phyloP scores from a whole-genome alignment of 192 early-diverging fungal species.

The Umbelopsis sp. region DNA sequence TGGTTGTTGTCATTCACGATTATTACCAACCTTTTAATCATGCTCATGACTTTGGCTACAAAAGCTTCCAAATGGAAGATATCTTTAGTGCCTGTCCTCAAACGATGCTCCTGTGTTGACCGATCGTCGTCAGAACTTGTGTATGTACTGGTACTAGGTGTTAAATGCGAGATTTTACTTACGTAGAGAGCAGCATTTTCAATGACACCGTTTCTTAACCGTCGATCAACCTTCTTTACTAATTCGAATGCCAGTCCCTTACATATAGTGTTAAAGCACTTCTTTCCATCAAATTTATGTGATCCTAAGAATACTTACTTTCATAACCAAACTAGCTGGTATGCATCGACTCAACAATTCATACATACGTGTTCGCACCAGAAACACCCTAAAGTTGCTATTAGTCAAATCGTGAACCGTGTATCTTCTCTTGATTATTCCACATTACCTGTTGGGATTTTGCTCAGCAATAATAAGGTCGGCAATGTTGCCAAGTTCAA shows the following conservation, averaged over 20 bases:
- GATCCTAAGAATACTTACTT: conserved; percentile 42
- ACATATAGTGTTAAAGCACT: not conserved
- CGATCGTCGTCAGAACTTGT: not conserved
- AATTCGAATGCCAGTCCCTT: conserved; percentile 78
- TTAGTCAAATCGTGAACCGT: not conserved
- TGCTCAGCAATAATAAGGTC: conserved; percentile 73
- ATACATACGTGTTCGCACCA: conserved; percentile 78
- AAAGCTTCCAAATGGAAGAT: conserved; percentile 97
- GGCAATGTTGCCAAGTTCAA: conserved; percentile 72
- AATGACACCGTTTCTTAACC: conserved; percentile 69
- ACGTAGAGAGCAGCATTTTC: conserved; percentile 80
- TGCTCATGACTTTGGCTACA: conserved; percentile 87
- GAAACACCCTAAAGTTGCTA: conserved; percentile 51
- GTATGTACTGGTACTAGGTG: conserved; percentile 35
- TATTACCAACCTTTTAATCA: conserved; percentile 75
- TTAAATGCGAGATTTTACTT: conserved; percentile 11
- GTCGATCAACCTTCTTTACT: conserved; percentile 66
- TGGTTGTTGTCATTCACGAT: not conserved
- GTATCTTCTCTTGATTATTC: not conserved
- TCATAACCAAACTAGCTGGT: conserved; percentile 78
- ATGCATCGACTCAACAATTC: conserved; percentile 92
- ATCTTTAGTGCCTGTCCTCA: conserved; percentile 84
- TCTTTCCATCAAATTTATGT: not conserved
- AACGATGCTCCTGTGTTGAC: conserved; percentile 70
- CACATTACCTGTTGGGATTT: conserved; percentile 62